Percentiles rank a stretch among this genome's conserved stretches.
Evolutionary conservation across 805 yeast genomes (phyloP).

Genomic region (Candida namnaoensis): DNA sequence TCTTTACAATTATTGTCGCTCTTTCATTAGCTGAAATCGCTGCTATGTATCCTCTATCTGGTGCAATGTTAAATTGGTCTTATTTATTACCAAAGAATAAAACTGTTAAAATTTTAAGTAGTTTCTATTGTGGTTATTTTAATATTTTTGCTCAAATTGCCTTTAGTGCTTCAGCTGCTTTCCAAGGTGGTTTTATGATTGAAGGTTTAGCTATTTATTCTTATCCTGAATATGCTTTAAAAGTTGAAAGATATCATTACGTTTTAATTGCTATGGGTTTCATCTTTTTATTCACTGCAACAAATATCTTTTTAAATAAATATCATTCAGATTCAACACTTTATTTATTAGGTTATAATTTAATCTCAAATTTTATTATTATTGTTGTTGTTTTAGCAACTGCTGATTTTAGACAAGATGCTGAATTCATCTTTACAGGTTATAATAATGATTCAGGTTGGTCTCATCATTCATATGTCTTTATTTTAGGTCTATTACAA

Average conservation of each 20-base stretch:
- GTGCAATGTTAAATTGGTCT: constrained; percentile 27
- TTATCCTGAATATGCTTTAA: constrained; percentile 5
- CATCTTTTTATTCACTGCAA: constrained; percentile 12
- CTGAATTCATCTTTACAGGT: constrained; percentile 16
- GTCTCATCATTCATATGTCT: constrained; percentile 16
- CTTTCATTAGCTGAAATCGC: constrained; percentile 22
- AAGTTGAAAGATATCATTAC: constrained; percentile 12
- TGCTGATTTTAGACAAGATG: constrained; percentile 15
- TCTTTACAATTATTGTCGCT: constrained; percentile 17
- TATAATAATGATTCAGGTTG: constrained; percentile 16
- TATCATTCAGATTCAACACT: constrained; percentile 15
- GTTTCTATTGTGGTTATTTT: constrained; percentile 23
- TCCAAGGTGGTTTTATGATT: constrained; percentile 17
- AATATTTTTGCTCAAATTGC: constrained; percentile 19
- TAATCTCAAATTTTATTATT: constrained; percentile 11
- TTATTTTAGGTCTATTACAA: constrained; percentile 18
- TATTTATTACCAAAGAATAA: constrained; percentile 19
- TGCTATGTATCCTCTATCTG: constrained; percentile 24
- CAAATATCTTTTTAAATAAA: constrained; percentile 15
- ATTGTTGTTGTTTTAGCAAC: constrained; percentile 13
- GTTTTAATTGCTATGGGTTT: constrained; percentile 15
- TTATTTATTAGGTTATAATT: constrained; percentile 11
- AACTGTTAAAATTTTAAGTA: constrained; percentile 14
- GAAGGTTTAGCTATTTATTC: constrained; percentile 12
- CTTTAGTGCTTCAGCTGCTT: constrained; percentile 16